Conservation (phyloP, 179 eudicot genomes). For the Silene vulgaris region DNA sequence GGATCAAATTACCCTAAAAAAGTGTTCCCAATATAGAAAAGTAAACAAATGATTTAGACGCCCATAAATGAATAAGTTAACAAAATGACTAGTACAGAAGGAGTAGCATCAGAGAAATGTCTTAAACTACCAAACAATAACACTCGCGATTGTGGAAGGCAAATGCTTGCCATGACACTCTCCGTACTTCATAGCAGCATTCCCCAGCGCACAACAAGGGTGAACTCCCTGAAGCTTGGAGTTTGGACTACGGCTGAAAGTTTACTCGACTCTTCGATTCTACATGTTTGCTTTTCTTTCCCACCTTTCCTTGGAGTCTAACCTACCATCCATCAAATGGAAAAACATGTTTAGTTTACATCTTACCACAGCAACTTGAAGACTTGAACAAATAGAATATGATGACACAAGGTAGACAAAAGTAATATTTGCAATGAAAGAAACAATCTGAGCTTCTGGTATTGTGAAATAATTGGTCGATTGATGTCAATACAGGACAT, state of each 20-base stretch:
- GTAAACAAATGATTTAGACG: too few relatives aligned
- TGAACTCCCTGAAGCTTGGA: neutral
- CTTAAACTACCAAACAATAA: too few relatives aligned
- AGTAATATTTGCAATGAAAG: neutral
- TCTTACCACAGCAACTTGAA: neutral
- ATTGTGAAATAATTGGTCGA: neutral
- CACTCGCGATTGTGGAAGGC: too few relatives aligned
- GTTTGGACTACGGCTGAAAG: neutral
- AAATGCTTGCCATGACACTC: too few relatives aligned
- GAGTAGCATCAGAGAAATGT: too few relatives aligned
- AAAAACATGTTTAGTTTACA: neutral
- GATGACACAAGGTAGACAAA: neutral
- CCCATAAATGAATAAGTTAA: too few relatives aligned
- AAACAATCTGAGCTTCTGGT: neutral
- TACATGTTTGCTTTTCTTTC: conserved; percentile 42
- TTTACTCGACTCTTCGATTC: neutral
- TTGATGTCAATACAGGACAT: neutral
- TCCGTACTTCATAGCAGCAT: neutral
- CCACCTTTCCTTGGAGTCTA: conserved; percentile 43
- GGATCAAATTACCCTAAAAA: too few relatives aligned
- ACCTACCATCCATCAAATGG: conserved; percentile 25
- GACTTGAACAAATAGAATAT: neutral
- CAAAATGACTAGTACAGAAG: too few relatives aligned
- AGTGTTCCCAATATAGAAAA: too few relatives aligned
- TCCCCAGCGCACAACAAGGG: neutral